These are phyloP conservation scores for Mortierella sp. DNA, from an alignment of 371 early-diverging fungal genomes.

Conservation along the genomic window DNA sequence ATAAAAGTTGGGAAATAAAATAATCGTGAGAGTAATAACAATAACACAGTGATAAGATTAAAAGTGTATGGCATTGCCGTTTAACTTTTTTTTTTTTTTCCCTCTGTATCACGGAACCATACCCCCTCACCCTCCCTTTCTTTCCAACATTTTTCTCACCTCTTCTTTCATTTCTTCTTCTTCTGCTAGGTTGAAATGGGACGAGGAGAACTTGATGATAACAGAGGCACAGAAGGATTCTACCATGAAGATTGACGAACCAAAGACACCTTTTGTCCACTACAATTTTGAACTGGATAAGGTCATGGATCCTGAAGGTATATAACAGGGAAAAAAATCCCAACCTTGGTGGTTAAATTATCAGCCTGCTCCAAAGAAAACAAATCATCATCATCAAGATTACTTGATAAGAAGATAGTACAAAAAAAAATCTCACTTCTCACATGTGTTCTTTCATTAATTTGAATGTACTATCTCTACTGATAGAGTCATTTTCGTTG, in stretches of 20 bases:
- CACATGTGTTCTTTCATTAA: too few relatives aligned
- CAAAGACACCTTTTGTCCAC: conserved; percentile 95
- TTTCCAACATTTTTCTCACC: background rate
- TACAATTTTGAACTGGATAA: conserved; percentile 88
- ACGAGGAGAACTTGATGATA: conserved; percentile 92
- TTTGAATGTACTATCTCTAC: too few relatives aligned
- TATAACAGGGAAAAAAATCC: background rate
- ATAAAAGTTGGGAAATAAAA: too few relatives aligned
- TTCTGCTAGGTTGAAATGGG: conserved; percentile 84
- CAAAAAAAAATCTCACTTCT: background rate
- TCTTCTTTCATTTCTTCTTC: background rate
- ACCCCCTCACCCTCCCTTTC: background rate
- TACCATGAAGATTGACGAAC: conserved; percentile 97
- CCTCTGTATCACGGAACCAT: background rate
- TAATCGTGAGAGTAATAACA: too few relatives aligned
- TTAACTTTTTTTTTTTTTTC: background rate
- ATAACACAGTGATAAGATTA: background rate
- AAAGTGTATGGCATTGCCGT: background rate
- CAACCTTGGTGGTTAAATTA: background rate
- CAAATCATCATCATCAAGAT: too few relatives aligned
- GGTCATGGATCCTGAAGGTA: conserved; percentile 59
- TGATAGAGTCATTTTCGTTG: conserved; percentile 33
- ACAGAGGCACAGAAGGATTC: conserved; percentile 93
- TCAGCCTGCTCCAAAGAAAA: too few relatives aligned
- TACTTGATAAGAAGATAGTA: too few relatives aligned